phyloP scores from a whole-genome alignment of 2,329 filamentous ascomycete genomes.

The Emmonsia crescens region DNA sequence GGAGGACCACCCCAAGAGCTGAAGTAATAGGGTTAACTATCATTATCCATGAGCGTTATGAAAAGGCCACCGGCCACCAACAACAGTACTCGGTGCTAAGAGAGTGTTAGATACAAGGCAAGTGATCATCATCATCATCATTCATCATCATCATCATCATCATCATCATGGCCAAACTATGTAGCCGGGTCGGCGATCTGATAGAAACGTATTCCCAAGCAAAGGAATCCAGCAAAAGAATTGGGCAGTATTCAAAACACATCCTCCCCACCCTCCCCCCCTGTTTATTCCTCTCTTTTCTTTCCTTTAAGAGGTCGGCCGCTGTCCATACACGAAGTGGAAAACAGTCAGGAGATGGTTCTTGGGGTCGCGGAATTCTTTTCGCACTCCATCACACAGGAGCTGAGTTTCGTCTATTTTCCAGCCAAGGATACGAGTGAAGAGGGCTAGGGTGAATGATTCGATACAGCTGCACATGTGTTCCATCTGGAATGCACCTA shows the following conservation, averaged over 20 bases:
- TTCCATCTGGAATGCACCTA: constrained; percentile 27
- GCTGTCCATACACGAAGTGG: constrained; percentile 2
- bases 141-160: not conserved
- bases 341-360: constrained; percentile 14
- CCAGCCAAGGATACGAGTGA: constrained; percentile 22
- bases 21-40: not conserved
- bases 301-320: not conserved
- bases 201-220: not conserved
- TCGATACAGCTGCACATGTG: constrained; percentile 17
- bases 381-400: constrained; percentile 22
- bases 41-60: not conserved
- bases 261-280: not conserved
- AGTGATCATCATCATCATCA: not conserved
- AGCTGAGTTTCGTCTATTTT: constrained; percentile 23
- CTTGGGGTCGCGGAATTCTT: constrained; percentile 21
- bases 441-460: constrained; percentile 18
- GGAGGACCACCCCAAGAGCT: not conserved
- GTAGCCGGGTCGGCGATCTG: not conserved
- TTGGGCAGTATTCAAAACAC: not conserved
- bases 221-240: not conserved
- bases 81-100: not conserved
- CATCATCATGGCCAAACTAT: not conserved
- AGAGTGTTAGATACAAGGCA: not conserved
- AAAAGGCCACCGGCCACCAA: not conserved
- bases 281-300: not conserved